phyloP scores from a whole-genome alignment of 805 yeast species.

The Nakazawaea anatomiae region DNA sequence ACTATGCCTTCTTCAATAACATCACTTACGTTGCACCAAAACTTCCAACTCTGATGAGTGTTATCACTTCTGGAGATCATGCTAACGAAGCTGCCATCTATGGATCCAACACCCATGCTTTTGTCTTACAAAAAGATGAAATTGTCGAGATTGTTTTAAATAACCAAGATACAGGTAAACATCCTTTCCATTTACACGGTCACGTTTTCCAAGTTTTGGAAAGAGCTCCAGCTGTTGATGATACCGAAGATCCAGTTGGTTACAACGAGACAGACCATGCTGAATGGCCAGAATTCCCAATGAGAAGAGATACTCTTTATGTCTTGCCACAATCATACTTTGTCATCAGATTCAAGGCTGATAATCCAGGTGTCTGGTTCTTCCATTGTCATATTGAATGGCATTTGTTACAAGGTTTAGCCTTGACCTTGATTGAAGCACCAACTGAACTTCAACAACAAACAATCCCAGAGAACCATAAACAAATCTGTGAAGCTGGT shows the following conservation, averaged over 20 bases:
- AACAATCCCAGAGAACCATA: constrained; percentile 56
- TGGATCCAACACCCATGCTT: constrained; percentile 78
- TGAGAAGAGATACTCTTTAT: constrained; percentile 77
- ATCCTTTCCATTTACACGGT: constrained; percentile 98
- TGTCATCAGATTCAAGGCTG: constrained; percentile 81
- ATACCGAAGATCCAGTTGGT: constrained; percentile 46
- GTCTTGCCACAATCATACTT: constrained; percentile 82
- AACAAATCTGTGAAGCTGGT: constrained; percentile 50
- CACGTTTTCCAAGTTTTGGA: constrained; percentile 79
- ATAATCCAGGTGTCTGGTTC: constrained; percentile 97
- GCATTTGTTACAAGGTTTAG: constrained; percentile 96
- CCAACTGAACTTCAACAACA: constrained; percentile 68
- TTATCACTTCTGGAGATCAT: constrained; percentile 60
- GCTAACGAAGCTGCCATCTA: constrained; percentile 50
- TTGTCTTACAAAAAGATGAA: constrained; percentile 61
- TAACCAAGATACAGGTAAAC: constrained; percentile 86
- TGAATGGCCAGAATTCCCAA: constrained; percentile 66
- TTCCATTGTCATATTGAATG: constrained; percentile 99
- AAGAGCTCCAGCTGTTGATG: constrained; percentile 58
- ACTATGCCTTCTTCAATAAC: constrained; percentile 96
- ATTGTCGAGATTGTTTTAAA: constrained; percentile 78
- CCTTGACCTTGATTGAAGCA: constrained; percentile 75
- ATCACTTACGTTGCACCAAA: constrained; percentile 72
- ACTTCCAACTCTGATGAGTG: constrained; percentile 82
- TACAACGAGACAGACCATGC: constrained; percentile 49